A percentile compares a stretch with the other conserved stretches of the same genome.
Conservation (phyloP, 768 basidiomycete species). For the Clitopilus hobsonii region DNA sequence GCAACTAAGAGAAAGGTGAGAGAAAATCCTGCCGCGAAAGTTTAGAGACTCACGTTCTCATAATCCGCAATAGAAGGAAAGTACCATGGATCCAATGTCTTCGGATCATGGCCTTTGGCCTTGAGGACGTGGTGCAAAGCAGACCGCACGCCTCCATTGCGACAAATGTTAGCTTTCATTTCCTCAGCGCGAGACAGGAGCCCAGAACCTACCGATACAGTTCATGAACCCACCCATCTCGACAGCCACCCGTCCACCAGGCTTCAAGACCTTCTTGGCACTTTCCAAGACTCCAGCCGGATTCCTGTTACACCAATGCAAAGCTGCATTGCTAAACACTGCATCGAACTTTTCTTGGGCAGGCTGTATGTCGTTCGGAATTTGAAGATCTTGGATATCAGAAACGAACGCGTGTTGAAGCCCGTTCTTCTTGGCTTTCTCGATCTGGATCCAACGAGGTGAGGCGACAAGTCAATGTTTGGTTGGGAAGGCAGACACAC, state of each 20-base stretch:
- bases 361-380: constrained; percentile 27
- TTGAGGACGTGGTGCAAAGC: constrained; percentile 51
- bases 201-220: constrained; percentile 46
- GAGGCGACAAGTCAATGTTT: not conserved
- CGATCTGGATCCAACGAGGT: constrained; percentile 35
- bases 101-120: constrained; percentile 53
- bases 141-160: constrained; percentile 50
- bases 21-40: not conserved
- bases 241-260: constrained; percentile 65
- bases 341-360: constrained; percentile 53
- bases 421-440: constrained; percentile 43
- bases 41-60: constrained; percentile 33
- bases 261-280: constrained; percentile 57
- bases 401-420: constrained; percentile 41
- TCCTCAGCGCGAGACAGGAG: not conserved
- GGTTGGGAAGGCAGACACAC: constrained; percentile 29
- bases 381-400: constrained; percentile 47
- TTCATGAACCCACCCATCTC: constrained; percentile 82
- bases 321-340: constrained; percentile 73
- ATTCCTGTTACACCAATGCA: constrained; percentile 84
- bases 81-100: constrained; percentile 73
- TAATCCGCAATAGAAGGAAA: constrained; percentile 76
- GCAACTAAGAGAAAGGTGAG: constrained; percentile 32
- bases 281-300: constrained; percentile 62
- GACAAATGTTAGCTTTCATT: not conserved